phyloP scores from a whole-genome alignment of 1,284 basidiomycete species.

The Peniophora sp. region DNA sequence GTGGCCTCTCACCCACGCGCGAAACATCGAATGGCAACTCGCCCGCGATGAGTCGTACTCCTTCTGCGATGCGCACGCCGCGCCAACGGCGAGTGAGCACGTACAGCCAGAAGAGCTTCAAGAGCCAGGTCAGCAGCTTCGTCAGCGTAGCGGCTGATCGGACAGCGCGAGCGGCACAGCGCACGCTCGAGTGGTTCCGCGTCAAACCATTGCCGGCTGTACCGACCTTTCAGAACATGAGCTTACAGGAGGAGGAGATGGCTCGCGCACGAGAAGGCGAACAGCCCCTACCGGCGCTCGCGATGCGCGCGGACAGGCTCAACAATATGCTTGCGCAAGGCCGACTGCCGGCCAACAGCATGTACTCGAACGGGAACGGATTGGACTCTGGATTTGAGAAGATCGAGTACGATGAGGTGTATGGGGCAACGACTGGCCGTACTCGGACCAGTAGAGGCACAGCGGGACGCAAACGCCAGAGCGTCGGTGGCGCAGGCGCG shows the following conservation, averaged over 20 bases:
- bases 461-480: slow-evolving; percentile 6
- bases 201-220: slow-evolving; percentile 50
- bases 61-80: background rate
- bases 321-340: slow-evolving; percentile 44
- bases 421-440: slow-evolving; percentile 5
- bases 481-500: background rate
- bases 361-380: slow-evolving; percentile 16
- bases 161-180: slow-evolving; percentile 17
- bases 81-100: slow-evolving; percentile 26
- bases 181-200: slow-evolving; percentile 33
- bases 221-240: slow-evolving; percentile 37
- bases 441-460: background rate
- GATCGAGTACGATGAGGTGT: slow-evolving; percentile 2
- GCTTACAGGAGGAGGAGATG: slow-evolving; percentile 30
- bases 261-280: slow-evolving; percentile 36
- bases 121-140: slow-evolving; percentile 39
- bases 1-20: slow-evolving; percentile 2
- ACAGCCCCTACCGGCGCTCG: slow-evolving; percentile 42
- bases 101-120: slow-evolving; percentile 30
- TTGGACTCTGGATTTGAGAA: slow-evolving; percentile 6
- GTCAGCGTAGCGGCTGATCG: slow-evolving; percentile 28
- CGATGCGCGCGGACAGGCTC: slow-evolving; percentile 40
- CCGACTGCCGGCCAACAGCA: slow-evolving; percentile 31
- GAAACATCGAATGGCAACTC: slow-evolving; percentile 3
- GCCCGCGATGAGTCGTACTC: background rate